phyloP scores from a whole-genome alignment of 306 rosid genomes.

The Rosa chinensis region DNA sequence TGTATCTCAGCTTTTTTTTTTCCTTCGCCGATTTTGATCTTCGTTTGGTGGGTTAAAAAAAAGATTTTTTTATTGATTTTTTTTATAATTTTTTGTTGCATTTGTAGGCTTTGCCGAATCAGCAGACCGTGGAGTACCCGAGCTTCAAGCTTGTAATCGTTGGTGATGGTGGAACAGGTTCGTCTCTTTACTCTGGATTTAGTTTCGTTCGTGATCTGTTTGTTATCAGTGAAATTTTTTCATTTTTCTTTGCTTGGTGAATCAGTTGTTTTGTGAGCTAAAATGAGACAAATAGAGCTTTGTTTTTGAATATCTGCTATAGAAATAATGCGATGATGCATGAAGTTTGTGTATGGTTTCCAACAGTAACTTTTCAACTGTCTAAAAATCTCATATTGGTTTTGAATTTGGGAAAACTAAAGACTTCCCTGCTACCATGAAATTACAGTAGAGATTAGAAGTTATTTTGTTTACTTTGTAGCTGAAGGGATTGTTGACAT shows the following conservation, averaged over 20 bases:
- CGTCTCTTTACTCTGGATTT: not conserved
- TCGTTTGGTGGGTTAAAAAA: not conserved
- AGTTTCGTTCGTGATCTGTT: constrained; percentile 2
- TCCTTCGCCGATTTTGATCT: not conserved
- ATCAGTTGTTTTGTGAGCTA: not conserved
- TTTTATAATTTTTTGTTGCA: not conserved
- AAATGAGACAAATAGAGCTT: not conserved
- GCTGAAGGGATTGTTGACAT: too few species aligned
- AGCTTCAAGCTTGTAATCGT: constrained; percentile 85
- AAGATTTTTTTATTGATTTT: not conserved
- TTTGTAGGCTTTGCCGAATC: constrained; percentile 67
- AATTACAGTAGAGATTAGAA: too few species aligned
- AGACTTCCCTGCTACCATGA: too few species aligned
- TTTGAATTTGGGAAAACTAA: too few species aligned
- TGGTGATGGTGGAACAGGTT: constrained; percentile 89
- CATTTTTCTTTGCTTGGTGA: not conserved
- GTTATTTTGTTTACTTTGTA: too few species aligned
- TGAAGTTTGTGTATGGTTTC: too few species aligned
- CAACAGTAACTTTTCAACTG: too few species aligned
- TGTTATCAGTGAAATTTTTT: not conserved
- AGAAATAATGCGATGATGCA: too few species aligned
- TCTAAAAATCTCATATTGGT: too few species aligned
- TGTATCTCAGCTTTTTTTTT: too few species aligned
- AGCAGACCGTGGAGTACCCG: constrained; percentile 75
- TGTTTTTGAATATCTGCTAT: not conserved